phyloP scores from a whole-genome alignment of 106 monocot species.

The Narthecium ossifragum region DNA sequence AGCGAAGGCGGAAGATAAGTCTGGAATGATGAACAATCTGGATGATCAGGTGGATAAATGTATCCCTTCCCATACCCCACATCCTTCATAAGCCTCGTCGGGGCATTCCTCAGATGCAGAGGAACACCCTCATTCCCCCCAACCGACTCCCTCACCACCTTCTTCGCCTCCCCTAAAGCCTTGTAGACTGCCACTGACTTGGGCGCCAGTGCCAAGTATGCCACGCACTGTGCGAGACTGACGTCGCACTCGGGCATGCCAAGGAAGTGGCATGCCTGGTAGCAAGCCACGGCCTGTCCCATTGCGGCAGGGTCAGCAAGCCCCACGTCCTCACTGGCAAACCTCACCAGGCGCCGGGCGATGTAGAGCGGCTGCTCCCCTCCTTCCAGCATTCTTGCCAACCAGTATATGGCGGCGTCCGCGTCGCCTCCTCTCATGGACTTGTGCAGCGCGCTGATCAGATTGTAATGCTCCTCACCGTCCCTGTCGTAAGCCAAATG shows the following conservation, averaged over 20 bases:
- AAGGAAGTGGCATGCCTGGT: conserved; percentile 84
- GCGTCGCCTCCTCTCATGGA: conserved; percentile 73
- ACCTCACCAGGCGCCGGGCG: conserved; percentile 66
- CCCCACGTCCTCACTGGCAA: conserved; percentile 78
- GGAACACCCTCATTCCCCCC: conserved; percentile 82
- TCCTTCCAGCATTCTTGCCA: conserved; percentile 74
- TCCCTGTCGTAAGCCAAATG: conserved; percentile 71
- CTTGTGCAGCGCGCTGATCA: conserved; percentile 89
- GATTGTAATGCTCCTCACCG: conserved; percentile 85
- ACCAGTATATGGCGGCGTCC: conserved; percentile 76
- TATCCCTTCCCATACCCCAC: conserved; percentile 73
- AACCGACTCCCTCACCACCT: conserved; percentile 44
- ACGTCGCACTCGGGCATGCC: conserved; percentile 83
- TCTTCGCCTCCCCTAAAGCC: conserved; percentile 49
- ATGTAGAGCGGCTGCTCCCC: conserved; percentile 87
- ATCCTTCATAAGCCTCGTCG: conserved; percentile 81
- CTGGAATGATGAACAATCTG: conserved; percentile 39
- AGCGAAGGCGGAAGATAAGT: conserved; percentile 56
- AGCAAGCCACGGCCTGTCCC: conserved; percentile 57
- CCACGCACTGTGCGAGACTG: conserved; percentile 63
- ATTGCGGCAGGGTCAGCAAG: conserved; percentile 66
- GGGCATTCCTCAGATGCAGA: conserved; percentile 81
- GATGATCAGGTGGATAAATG: conserved; percentile 70
- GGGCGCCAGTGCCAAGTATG: conserved; percentile 62
- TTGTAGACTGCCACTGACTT: conserved; percentile 78